Evolutionary conservation across 257 asterid genomes (phyloP).

Genomic region (Nyctanthes arbortristis): DNA sequence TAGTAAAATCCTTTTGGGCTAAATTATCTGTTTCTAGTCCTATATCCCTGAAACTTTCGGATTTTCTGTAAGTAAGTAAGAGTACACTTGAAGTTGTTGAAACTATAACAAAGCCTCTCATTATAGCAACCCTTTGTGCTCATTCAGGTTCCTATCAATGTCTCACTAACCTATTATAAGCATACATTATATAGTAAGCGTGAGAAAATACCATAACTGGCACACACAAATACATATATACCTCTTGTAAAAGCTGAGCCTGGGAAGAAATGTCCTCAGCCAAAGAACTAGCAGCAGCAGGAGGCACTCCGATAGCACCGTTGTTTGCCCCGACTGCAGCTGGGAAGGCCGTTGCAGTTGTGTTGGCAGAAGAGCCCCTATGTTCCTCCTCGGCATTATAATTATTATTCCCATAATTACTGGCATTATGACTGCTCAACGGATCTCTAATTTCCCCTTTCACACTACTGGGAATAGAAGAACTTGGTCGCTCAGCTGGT

Average conservation of each 20-base stretch:
- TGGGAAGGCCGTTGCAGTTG: conserved; percentile 32
- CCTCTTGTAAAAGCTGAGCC: conserved; percentile 78
- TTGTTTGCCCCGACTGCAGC: conserved; percentile 32
- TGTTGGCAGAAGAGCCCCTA: conserved; percentile 36
- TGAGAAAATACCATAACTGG: too few relatives aligned
- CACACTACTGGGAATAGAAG: conserved; percentile 24
- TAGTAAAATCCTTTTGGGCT: conserved; percentile 22
- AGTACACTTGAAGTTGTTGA: too few relatives aligned
- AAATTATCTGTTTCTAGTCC: too few relatives aligned
- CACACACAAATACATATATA: conserved; percentile 11
- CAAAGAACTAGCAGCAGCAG: conserved; percentile 32
- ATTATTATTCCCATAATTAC: conserved; percentile 33
- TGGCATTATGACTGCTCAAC: conserved; percentile 28
- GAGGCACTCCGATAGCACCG: conserved; percentile 11
- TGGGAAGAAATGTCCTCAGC: conserved; percentile 62
- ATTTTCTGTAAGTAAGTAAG: too few relatives aligned
- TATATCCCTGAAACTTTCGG: too few relatives aligned
- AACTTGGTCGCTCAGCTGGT: conserved; percentile 30
- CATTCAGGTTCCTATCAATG: too few relatives aligned
- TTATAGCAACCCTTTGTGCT: too few relatives aligned
- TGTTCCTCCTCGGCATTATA: conserved; percentile 50
- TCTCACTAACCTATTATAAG: too few relatives aligned
- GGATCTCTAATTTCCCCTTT: conserved; percentile 58
- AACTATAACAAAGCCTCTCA: too few relatives aligned
- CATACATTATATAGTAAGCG: too few relatives aligned